These are phyloP conservation scores for Hibiscus mutabilis DNA, from an alignment of 345 rosid species.

Conservation along the genomic window DNA sequence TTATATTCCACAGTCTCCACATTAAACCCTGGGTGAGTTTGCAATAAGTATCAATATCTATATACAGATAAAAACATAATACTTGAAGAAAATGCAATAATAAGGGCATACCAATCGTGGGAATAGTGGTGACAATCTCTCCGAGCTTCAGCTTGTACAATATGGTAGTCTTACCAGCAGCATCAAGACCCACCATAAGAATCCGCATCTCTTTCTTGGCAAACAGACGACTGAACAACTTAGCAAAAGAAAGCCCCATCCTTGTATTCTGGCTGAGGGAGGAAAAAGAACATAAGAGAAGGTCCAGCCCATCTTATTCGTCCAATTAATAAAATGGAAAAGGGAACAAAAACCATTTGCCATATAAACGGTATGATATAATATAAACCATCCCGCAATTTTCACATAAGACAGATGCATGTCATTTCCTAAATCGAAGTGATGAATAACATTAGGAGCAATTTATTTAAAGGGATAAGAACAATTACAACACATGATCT, in stretches of 20 bases:
- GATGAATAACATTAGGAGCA: neutral
- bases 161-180: conserved; percentile 79
- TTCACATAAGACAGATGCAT: neutral
- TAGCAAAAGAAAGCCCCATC: conserved; percentile 64
- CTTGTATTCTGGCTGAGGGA: conserved; percentile 14
- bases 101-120: conserved; percentile 50
- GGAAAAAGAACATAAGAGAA: neutral
- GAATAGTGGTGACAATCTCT: conserved; percentile 68
- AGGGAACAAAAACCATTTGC: neutral
- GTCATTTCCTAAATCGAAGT: neutral
- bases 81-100: neutral
- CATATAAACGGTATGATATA: neutral
- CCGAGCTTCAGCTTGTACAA: conserved; percentile 68
- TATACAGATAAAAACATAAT: neutral
- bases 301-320: neutral
- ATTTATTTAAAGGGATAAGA: neutral
- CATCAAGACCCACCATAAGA: conserved; percentile 79
- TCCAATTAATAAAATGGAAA: neutral
- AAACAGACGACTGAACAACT: conserved; percentile 58
- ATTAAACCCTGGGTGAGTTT: conserved; percentile 41
- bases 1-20: conserved; percentile 77
- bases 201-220: conserved; percentile 76
- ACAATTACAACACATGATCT: neutral
- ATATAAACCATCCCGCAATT: neutral
- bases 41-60: neutral